phyloP scores from a whole-genome alignment of 805 yeast species.

The Sugiyamaella boreocaroliniensis region DNA sequence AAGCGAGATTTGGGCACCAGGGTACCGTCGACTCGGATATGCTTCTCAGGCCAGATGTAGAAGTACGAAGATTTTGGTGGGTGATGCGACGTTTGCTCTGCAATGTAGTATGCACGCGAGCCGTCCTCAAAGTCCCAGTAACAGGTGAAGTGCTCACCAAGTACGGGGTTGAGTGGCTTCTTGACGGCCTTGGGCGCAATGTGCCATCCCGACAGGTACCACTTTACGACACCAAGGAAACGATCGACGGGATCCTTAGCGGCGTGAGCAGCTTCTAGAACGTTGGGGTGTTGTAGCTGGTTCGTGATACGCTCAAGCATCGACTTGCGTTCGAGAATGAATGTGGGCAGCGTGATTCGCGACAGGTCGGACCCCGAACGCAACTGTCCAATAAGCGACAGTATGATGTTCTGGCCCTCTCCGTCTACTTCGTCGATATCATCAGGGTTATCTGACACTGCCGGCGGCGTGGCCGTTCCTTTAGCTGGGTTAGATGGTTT shows the following conservation, averaged over 20 bases:
- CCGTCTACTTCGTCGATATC: slow-evolving; percentile 91
- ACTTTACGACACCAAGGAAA: slow-evolving; percentile 66
- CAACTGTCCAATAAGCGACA: slow-evolving; percentile 84
- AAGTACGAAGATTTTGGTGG: slow-evolving; percentile 97
- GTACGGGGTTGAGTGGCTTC: slow-evolving; percentile 90
- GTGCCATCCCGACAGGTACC: slow-evolving; percentile 97
- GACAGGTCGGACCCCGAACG: slow-evolving; percentile 90
- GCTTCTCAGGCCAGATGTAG: slow-evolving; percentile 72
- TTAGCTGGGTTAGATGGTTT: not conserved
- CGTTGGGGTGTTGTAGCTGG: slow-evolving; percentile 66
- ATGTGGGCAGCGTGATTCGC: slow-evolving; percentile 89
- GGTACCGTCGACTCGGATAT: slow-evolving; percentile 82
- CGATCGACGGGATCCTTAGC: slow-evolving; percentile 56
- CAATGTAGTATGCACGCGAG: slow-evolving; percentile 66
- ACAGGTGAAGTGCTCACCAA: slow-evolving; percentile 86
- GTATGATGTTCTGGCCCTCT: slow-evolving; percentile 77
- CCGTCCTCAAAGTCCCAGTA: slow-evolving; percentile 76
- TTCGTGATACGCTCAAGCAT: slow-evolving; percentile 95
- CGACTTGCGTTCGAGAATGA: slow-evolving; percentile 87
- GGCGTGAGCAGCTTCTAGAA: slow-evolving; percentile 61
- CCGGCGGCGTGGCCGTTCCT: slow-evolving; percentile 4
- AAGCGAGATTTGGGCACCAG: slow-evolving; percentile 82
- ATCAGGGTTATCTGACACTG: slow-evolving; percentile 5
- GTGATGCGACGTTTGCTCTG: slow-evolving; percentile 96
- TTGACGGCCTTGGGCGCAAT: slow-evolving; percentile 98